Evolutionary conservation across 1,139 yeast genomes (phyloP).

Genomic region (Scheffersomyces stambukii): DNA sequence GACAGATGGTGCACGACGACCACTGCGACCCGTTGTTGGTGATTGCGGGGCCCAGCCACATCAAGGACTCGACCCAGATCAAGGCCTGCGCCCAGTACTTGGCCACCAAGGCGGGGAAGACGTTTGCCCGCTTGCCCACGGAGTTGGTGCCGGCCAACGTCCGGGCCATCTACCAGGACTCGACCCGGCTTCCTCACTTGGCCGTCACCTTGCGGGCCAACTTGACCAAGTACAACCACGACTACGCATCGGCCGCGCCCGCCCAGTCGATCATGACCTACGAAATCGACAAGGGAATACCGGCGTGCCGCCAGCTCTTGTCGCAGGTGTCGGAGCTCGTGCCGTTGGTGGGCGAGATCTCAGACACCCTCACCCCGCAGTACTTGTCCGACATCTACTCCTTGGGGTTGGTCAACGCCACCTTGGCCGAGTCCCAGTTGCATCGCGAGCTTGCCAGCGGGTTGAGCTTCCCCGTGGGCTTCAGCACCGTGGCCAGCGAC

Average conservation of each 20-base stretch:
- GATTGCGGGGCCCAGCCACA: conserved; percentile 36
- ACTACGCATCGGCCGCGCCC: conserved; percentile 9
- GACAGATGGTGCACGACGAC: conserved; percentile 5
- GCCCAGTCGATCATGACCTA: conserved; percentile 25
- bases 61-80: conserved; percentile 27
- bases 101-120: conserved; percentile 18
- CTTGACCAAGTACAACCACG: conserved; percentile 22
- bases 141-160: conserved; percentile 11
- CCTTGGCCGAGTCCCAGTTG: conserved; percentile 39
- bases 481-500: conserved; percentile 23
- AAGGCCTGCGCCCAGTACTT: conserved; percentile 43
- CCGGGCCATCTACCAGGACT: conserved; percentile 10
- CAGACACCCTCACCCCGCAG: conserved; percentile 45
- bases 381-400: conserved; percentile 42
- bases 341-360: conserved; percentile 40
- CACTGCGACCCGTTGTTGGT: conserved; percentile 24
- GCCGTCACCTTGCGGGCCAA: conserved; percentile 28
- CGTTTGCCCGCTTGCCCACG: conserved; percentile 5
- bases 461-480: conserved; percentile 42
- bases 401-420: conserved; percentile 33
- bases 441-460: conserved; percentile 46
- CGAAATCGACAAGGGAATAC: conserved; percentile 38
- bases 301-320: conserved; percentile 36
- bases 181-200: conserved; percentile 7
- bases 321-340: too few relatives aligned